Conservation (phyloP, 306 rosid genomes). For the apple (Malus domestica) region DNA sequence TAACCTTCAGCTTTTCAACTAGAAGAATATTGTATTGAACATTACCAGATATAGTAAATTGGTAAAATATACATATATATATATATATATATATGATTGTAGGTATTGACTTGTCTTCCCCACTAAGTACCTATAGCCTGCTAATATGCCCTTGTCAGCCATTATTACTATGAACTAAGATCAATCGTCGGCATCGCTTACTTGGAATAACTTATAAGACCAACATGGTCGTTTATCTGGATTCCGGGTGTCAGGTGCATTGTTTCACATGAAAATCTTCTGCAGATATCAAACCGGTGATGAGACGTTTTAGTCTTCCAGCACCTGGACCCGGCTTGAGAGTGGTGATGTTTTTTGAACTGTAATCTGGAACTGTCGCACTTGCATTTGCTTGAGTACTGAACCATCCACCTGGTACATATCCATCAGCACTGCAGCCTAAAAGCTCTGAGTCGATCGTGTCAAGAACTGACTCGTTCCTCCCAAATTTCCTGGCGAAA, state of each 20-base stretch:
- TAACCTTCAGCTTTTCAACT: constrained; percentile 26
- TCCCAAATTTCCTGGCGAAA: constrained; percentile 65
- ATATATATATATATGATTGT: neutral
- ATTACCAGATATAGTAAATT: neutral
- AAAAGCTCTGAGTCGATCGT: constrained; percentile 53
- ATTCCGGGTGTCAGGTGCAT: constrained; percentile 34
- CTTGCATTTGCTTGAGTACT: constrained; percentile 16
- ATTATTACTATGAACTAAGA: constrained; percentile 7
- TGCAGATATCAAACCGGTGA: constrained; percentile 47
- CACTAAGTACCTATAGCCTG: constrained; percentile 22
- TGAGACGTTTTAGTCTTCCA: constrained; percentile 44
- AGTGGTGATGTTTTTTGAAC: constrained; percentile 34
- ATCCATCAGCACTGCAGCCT: constrained; percentile 48
- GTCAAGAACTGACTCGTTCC: constrained; percentile 41
- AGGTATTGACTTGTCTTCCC: constrained; percentile 18
- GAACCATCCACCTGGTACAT: constrained; percentile 56
- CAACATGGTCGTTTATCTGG: constrained; percentile 2
- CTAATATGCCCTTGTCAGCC: constrained; percentile 20
- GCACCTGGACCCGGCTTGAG: constrained; percentile 66
- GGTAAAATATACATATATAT: neutral
- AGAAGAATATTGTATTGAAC: constrained; percentile 29
- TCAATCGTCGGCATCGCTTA: constrained; percentile 14
- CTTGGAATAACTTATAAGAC: constrained; percentile 6
- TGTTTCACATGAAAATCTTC: constrained; percentile 50
- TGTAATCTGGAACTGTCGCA: constrained; percentile 15